These are phyloP conservation scores for Adenanthera pavonina DNA, from an alignment of 306 rosid species.

Conservation along the genomic window DNA sequence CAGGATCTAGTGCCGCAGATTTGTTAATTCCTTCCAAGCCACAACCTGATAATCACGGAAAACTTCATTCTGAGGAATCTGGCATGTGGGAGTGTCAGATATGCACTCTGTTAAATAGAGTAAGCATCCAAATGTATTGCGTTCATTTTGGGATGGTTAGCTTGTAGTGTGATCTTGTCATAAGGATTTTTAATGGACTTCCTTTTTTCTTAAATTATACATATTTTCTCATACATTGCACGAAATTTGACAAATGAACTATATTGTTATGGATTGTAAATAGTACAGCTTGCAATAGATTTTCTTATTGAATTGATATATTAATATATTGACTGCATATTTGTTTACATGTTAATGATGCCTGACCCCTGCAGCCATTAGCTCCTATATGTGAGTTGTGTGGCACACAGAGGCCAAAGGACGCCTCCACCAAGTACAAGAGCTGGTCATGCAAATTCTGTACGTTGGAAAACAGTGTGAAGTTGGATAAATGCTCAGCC, in stretches of 20 bases:
- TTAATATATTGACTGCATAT: not conserved
- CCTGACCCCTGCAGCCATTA: conserved; percentile 57
- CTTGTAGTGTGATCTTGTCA: no score
- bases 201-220: not conserved
- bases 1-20: conserved; percentile 48
- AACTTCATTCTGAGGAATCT: conserved; percentile 48
- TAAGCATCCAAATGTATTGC: conserved; percentile 47
- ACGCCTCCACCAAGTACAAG: conserved; percentile 56
- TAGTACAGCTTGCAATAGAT: not conserved
- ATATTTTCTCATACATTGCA: not conserved
- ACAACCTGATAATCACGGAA: conserved; percentile 32
- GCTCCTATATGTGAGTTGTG: conserved; percentile 85
- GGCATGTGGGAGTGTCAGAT: conserved; percentile 74
- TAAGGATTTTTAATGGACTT: not conserved
- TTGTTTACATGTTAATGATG: conserved; percentile 43
- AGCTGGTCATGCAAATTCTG: conserved; percentile 73
- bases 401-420: conserved; percentile 65
- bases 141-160: not conserved
- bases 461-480: conserved; percentile 64
- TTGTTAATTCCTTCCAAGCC: conserved; percentile 39
- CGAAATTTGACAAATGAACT: no score
- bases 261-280: not conserved
- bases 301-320: not conserved
- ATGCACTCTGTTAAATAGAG: conserved; percentile 88
- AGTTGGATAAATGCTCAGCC: conserved; percentile 66